Evolutionary conservation across 2,329 filamentous ascomycete species (phyloP).

Genomic region (Lasiodiplodia sp.): DNA sequence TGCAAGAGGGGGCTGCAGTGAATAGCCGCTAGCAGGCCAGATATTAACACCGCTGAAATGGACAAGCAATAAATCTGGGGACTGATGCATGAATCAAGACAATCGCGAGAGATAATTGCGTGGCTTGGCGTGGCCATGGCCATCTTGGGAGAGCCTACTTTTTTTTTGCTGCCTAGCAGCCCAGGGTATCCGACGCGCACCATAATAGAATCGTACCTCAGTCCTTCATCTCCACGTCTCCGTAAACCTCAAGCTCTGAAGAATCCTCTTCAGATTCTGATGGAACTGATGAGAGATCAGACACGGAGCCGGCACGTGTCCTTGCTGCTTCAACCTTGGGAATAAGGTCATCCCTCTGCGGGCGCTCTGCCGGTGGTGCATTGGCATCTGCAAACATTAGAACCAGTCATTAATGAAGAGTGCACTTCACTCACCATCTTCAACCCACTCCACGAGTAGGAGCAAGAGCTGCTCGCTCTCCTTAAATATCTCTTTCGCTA

Average conservation of each 20-base stretch:
- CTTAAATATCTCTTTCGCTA: conserved; percentile 44
- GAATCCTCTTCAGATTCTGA: not conserved
- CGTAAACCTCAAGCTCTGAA: not conserved
- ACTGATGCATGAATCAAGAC: not conserved
- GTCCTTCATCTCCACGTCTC: conserved; percentile 1
- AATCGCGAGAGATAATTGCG: not conserved
- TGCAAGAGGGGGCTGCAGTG: too few relatives aligned
- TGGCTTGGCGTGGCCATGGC: not conserved
- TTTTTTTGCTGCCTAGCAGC: not conserved
- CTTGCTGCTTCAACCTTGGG: too few relatives aligned
- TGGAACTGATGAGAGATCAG: conserved; percentile 5
- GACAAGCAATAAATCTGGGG: not conserved
- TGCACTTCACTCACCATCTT: conserved; percentile 33
- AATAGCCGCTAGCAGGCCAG: too few relatives aligned
- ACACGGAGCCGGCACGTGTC: not conserved
- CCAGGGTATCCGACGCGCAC: not conserved
- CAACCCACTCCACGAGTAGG: conserved; percentile 44
- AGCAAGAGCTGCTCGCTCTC: conserved; percentile 45
- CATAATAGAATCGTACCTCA: not conserved
- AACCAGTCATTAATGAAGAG: not conserved
- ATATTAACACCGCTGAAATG: not conserved
- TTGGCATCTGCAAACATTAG: not conserved
- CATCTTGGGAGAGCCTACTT: not conserved
- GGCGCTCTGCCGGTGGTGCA: not conserved
- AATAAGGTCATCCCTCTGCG: not conserved